A percentile compares a stretch with the other conserved stretches of the same genome.
Evolutionary conservation across 2,329 filamentous ascomycete species (phyloP).

Genomic region (Exophiala sideris): DNA sequence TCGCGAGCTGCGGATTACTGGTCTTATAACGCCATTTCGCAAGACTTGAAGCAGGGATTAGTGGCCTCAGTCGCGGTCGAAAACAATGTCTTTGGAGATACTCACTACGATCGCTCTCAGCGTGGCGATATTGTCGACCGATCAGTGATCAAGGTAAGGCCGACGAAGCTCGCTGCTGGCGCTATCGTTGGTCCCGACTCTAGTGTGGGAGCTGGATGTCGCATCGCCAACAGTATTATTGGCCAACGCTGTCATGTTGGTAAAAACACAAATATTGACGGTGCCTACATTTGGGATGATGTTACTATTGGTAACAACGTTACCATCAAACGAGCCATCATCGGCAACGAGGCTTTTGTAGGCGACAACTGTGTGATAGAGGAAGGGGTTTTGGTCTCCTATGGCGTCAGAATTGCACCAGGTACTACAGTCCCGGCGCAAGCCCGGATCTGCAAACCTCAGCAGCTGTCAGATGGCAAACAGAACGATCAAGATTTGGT

Average conservation of each 20-base stretch:
- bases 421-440: constrained; percentile 31
- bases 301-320: constrained; percentile 72
- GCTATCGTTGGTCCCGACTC: constrained; percentile 76
- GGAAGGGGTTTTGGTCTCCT: constrained; percentile 74
- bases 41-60: constrained; percentile 50
- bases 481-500: constrained; percentile 53
- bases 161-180: constrained; percentile 64
- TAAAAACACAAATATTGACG: constrained; percentile 71
- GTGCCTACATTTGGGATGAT: constrained; percentile 87
- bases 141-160: constrained; percentile 64
- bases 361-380: constrained; percentile 68
- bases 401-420: constrained; percentile 58
- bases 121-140: constrained; percentile 51
- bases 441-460: constrained; percentile 19
- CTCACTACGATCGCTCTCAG: constrained; percentile 70
- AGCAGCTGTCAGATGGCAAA: constrained; percentile 2
- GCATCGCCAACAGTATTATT: constrained; percentile 72
- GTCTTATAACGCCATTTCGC: constrained; percentile 84
- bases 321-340: constrained; percentile 66
- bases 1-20: constrained; percentile 81
- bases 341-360: constrained; percentile 69
- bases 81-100: constrained; percentile 69
- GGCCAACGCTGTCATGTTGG: constrained; percentile 85
- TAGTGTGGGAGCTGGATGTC: constrained; percentile 68
- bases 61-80: constrained; percentile 24